Base-by-base conservation (phyloP, 2,329 filamentous ascomycete genomes). In the Pleurostoma richardsiae region DNA sequence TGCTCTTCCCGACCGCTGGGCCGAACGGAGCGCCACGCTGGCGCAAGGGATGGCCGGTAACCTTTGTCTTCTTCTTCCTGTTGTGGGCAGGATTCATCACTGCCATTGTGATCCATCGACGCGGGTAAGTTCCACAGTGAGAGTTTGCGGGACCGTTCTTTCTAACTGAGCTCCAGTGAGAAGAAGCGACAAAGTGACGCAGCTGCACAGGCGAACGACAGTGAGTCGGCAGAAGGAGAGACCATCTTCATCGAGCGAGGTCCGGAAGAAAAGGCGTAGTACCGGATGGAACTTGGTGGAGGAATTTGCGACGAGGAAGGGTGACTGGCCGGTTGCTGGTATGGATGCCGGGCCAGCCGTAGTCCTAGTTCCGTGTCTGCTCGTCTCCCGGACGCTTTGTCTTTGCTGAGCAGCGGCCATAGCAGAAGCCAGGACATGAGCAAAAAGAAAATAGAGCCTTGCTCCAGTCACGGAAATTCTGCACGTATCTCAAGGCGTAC, bases 31-130 rank as follows among this genome's bases (percentile, higher is more conserved):
- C 70, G 0, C 73, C 73, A 0, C 60, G 67, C 31, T 77, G 73
- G 74, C 67, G 57, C 2, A 72, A 71, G 30, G 73, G 73, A 0
- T 77, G 72, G 62, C 70, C 72, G 0, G 66, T 74, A 5, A 66
- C 70, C 3, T 65, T 76, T 42, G 66, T 63, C 0, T 77, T 77
- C 43, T 66, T 69, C 33, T 58, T 71, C 40, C 54, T 73, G 4
- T 59, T 73, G 27, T 76, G 70, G 72, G 51, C 54, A 39, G 64
- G 64, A 6, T 72, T 73, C 47, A 49, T 70, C 10, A 50, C 60
- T 5, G 64, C 64, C 30, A 58, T 71, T 33, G 56, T 66, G 19
- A 40, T 72, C 4, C 64, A 71, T 46, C 53, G 50, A 10, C 42
- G 54, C 48, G 48, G 53, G 60, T 61, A 31, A 48, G 59, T 49